These are phyloP conservation scores for Cucurbita pepo DNA, from an alignment of 306 rosid genomes.

Conservation along the genomic window DNA sequence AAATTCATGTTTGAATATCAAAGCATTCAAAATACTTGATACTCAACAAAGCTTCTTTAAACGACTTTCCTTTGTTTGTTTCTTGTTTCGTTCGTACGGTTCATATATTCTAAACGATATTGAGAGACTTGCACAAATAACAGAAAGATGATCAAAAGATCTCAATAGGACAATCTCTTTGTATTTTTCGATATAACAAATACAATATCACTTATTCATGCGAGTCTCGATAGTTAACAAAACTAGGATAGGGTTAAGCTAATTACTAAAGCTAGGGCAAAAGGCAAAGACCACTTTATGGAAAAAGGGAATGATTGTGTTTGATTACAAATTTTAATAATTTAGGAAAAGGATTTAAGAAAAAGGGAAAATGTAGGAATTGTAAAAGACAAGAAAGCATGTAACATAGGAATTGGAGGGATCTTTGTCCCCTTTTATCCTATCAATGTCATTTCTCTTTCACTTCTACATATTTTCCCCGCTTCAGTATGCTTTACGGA, in stretches of 20 bases:
- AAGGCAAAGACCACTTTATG: background rate
- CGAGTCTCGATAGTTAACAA: background rate
- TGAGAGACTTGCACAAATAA: background rate
- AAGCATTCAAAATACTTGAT: background rate
- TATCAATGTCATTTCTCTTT: slow-evolving; percentile 28
- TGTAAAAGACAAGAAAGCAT: slow-evolving; percentile 28
- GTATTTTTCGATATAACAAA: background rate
- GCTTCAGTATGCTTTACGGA: no score
- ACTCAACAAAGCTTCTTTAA: no score
- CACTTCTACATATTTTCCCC: slow-evolving; percentile 32
- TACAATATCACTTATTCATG: background rate
- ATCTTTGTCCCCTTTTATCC: slow-evolving; percentile 31
- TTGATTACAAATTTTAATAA: slow-evolving; percentile 7
- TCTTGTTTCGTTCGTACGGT: no score
- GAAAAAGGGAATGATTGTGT: slow-evolving; percentile 14
- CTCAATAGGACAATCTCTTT: no score
- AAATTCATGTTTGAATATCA: background rate
- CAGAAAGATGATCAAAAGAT: background rate
- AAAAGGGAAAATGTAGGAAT: background rate
- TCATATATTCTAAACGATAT: background rate
- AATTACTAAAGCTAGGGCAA: no score
- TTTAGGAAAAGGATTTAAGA: background rate
- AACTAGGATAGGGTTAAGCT: no score
- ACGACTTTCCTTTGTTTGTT: no score
- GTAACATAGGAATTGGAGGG: slow-evolving; percentile 39